Evolutionary conservation across 257 asterid genomes (phyloP).

Genomic region (Solanum verrucosum): DNA sequence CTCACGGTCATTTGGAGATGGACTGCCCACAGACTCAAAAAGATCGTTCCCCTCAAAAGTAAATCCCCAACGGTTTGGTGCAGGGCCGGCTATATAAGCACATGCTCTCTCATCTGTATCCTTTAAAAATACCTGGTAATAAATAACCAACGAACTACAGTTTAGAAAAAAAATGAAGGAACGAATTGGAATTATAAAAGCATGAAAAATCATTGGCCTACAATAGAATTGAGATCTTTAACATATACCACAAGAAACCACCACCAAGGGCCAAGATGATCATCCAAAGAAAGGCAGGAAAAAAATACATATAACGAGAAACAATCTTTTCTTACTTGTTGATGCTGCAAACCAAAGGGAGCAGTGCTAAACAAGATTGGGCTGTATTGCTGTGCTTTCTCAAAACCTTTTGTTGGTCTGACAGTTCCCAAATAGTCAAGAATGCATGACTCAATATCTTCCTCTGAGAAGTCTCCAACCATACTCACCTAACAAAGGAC

Average conservation of each 20-base stretch:
- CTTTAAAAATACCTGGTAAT: slow-evolving; percentile 76
- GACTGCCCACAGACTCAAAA: slow-evolving; percentile 36
- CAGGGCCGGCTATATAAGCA: slow-evolving; percentile 99
- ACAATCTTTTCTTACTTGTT: slow-evolving; percentile 48
- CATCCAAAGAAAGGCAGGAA: not conserved
- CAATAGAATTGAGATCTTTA: not conserved
- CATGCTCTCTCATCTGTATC: slow-evolving; percentile 99
- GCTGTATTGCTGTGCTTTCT: slow-evolving; percentile 51
- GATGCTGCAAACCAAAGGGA: slow-evolving; percentile 74
- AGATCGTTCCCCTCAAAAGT: slow-evolving; percentile 78
- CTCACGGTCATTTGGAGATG: slow-evolving; percentile 44
- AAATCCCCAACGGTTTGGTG: slow-evolving; percentile 99
- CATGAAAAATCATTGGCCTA: not conserved
- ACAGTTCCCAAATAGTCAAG: slow-evolving; percentile 94
- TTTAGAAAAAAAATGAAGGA: not conserved
- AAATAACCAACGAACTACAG: slow-evolving; percentile 12
- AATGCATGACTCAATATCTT: slow-evolving; percentile 87
- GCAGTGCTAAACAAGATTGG: slow-evolving; percentile 66
- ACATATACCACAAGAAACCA: not conserved
- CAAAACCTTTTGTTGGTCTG: slow-evolving; percentile 58
- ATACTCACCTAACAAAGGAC: slow-evolving; percentile 67
- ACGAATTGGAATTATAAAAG: not conserved
- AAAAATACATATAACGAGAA: not conserved
- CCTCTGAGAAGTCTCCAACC: slow-evolving; percentile 97
- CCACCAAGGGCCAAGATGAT: not conserved